A percentile compares a stretch with the other conserved stretches of the same genome.
These are phyloP conservation scores for Licmophora abbreviata DNA, from an alignment of 108 stramenopile species.

Conservation along the genomic window DNA sequence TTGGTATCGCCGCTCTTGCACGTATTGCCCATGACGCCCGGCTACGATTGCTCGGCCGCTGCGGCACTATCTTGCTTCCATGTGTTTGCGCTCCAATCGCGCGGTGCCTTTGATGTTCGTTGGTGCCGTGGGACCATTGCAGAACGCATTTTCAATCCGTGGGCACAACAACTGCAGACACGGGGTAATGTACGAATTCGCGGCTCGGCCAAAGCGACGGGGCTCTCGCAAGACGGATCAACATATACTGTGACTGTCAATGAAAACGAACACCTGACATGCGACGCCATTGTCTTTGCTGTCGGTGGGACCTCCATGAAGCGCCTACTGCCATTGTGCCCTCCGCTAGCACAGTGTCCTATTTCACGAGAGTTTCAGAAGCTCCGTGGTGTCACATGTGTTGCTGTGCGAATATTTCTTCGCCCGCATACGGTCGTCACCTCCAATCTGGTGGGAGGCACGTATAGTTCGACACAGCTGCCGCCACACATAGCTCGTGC, in stretches of 20 bases:
- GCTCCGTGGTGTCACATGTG: conserved; percentile 74
- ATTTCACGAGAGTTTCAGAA: conserved; percentile 42
- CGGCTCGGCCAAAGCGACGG: conserved; percentile 47
- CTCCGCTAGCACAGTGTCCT: conserved; percentile 29
- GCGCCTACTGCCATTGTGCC: conserved; percentile 32
- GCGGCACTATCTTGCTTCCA: conserved; percentile 84
- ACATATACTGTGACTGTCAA: conserved; percentile 15
- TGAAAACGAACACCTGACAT: conserved; percentile 25
- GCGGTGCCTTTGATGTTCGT: conserved; percentile 81
- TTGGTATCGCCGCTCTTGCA: conserved; percentile 71
- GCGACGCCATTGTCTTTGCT: conserved; percentile 72
- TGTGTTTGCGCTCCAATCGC: conserved; percentile 77
- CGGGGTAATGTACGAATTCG: conserved; percentile 44
- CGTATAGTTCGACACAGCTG: conserved; percentile 21
- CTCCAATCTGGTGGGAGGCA: conserved; percentile 21
- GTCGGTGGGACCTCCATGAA: conserved; percentile 60
- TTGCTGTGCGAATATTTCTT: conserved; percentile 67
- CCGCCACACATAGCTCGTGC: conserved; percentile 34
- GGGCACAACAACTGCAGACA: conserved; percentile 37
- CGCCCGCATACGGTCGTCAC: conserved; percentile 18
- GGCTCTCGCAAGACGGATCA: conserved; percentile 7
- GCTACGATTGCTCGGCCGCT: conserved; percentile 76
- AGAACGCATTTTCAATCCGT: conserved; percentile 71
- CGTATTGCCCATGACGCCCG: conserved; percentile 78
- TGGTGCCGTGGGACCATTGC: conserved; percentile 71